phyloP scores from a whole-genome alignment of 177 flowering plant genomes.

The Vitis hybrid region DNA sequence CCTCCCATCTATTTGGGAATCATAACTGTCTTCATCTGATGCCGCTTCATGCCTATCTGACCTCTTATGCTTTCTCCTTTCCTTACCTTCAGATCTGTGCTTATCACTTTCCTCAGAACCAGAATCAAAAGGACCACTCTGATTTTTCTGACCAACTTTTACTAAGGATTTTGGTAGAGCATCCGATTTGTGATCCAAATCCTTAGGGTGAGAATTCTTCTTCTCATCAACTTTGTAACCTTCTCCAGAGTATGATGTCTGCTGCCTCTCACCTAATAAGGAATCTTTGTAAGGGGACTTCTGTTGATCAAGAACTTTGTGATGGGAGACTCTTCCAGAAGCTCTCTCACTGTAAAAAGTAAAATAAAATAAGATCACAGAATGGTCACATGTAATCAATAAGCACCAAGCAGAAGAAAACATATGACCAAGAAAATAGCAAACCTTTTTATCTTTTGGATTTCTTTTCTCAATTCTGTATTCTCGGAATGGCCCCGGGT shows the following conservation, averaged over 20 bases:
- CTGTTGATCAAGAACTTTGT: constrained; percentile 25
- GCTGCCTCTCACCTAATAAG: constrained; percentile 24
- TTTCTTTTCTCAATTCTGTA: constrained; percentile 33
- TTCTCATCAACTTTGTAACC: constrained; percentile 29
- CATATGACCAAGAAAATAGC: background rate
- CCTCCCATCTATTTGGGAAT: constrained; percentile 51
- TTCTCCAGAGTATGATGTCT: constrained; percentile 26
- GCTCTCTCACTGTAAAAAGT: constrained; percentile 46
- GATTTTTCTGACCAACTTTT: constrained; percentile 29
- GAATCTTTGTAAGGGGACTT: constrained; percentile 22
- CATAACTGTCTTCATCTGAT: constrained; percentile 57
- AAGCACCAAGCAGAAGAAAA: background rate
- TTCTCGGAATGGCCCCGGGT: constrained; percentile 17
- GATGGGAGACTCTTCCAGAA: constrained; percentile 24
- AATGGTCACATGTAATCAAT: background rate
- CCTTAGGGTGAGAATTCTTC: constrained; percentile 20
- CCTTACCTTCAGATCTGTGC: constrained; percentile 30
- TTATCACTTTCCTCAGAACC: constrained; percentile 47
- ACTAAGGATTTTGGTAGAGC: constrained; percentile 24
- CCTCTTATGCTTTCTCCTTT: constrained; percentile 52
- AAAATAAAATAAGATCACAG: background rate
- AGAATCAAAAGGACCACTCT: constrained; percentile 34
- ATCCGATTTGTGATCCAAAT: constrained; percentile 22
- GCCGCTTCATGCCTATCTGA: constrained; percentile 36
- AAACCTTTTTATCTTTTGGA: constrained; percentile 39